Evolutionary conservation across 192 early-diverging fungal genomes (phyloP).

Genomic region (Phycomyces blakesleeanus): DNA sequence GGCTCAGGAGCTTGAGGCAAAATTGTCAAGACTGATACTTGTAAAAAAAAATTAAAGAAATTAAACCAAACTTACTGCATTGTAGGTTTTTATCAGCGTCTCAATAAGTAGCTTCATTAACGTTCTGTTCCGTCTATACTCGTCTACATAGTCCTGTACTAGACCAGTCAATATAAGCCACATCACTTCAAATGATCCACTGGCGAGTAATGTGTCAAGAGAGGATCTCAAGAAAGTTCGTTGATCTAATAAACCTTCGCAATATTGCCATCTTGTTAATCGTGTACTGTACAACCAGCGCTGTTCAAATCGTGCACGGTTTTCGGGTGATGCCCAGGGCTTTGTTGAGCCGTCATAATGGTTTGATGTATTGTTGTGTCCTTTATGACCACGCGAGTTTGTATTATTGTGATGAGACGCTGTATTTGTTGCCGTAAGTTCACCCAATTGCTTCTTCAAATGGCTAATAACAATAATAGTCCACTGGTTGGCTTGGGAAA

Average conservation of each 20-base stretch:
- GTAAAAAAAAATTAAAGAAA: neutral
- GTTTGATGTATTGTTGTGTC: neutral
- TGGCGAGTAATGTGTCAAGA: slow-evolving; percentile 36
- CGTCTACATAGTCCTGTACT: slow-evolving; percentile 49
- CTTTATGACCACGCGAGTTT: neutral
- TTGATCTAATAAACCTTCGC: slow-evolving; percentile 50
- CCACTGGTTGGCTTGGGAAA: slow-evolving; percentile 38
- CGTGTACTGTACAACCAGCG: slow-evolving; percentile 46
- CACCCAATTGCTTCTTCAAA: slow-evolving; percentile 42
- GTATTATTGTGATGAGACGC: neutral
- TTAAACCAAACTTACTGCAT: slow-evolving; percentile 38
- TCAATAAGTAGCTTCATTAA: slow-evolving; percentile 54
- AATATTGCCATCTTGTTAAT: slow-evolving; percentile 55
- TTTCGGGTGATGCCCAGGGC: slow-evolving; percentile 45
- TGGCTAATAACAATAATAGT: slow-evolving; percentile 40
- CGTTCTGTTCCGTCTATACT: slow-evolving; percentile 49
- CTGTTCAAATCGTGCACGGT: slow-evolving; percentile 40
- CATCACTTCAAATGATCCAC: slow-evolving; percentile 37
- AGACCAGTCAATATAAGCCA: slow-evolving; percentile 41
- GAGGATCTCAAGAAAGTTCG: slow-evolving; percentile 47
- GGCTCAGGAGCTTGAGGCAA: neutral
- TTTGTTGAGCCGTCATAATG: slow-evolving; percentile 30
- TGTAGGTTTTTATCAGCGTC: slow-evolving; percentile 42
- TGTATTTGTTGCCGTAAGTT: slow-evolving; percentile 22
- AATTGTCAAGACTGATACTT: neutral